Evolutionary conservation across 2,329 filamentous ascomycete species (phyloP).

Genomic region (Botrytis tulipae): DNA sequence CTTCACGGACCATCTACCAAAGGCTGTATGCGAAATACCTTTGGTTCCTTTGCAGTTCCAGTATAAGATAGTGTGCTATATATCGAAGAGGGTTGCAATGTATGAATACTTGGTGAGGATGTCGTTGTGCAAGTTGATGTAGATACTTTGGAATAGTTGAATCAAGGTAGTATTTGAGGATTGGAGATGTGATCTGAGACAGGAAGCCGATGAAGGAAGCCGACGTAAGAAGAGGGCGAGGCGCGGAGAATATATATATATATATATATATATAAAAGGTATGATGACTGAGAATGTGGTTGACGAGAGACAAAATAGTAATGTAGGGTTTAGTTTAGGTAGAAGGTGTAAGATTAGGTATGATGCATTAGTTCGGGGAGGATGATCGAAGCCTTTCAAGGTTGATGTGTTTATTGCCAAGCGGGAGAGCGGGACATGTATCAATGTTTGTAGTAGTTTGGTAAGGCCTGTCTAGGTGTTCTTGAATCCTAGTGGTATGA

Average conservation of each 20-base stretch:
- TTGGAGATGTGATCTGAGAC: slow-evolving; percentile 34
- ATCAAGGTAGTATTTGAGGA: slow-evolving; percentile 14
- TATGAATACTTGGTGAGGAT: slow-evolving; percentile 2
- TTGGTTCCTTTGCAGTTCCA: slow-evolving; percentile 24
- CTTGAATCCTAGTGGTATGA: slow-evolving; percentile 8
- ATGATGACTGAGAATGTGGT: slow-evolving; percentile 14
- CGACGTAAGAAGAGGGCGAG: slow-evolving; percentile 23
- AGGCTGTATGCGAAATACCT: slow-evolving; percentile 25
- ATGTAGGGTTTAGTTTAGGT: slow-evolving; percentile 16
- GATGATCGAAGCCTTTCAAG: slow-evolving; percentile 27
- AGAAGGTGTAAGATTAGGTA: slow-evolving; percentile 33
- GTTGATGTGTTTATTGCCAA: slow-evolving; percentile 21
- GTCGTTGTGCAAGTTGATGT: slow-evolving; percentile 2
- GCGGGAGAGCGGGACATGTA: slow-evolving; percentile 16
- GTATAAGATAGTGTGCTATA: slow-evolving; percentile 14
- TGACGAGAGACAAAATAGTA: slow-evolving; percentile 21
- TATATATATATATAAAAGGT: slow-evolving; percentile 22
- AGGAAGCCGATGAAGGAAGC: slow-evolving; percentile 26
- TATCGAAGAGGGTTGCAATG: neutral
- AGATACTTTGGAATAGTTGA: slow-evolving; percentile 17
- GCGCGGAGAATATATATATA: slow-evolving; percentile 32
- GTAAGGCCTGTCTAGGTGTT: neutral
- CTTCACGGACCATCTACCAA: neutral
- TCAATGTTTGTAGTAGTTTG: slow-evolving; percentile 2
- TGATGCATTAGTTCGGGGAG: slow-evolving; percentile 32